These are phyloP conservation scores for Aspergillus indologenus DNA, from an alignment of 495 filamentous ascomycete genomes.

Conservation along the genomic window DNA sequence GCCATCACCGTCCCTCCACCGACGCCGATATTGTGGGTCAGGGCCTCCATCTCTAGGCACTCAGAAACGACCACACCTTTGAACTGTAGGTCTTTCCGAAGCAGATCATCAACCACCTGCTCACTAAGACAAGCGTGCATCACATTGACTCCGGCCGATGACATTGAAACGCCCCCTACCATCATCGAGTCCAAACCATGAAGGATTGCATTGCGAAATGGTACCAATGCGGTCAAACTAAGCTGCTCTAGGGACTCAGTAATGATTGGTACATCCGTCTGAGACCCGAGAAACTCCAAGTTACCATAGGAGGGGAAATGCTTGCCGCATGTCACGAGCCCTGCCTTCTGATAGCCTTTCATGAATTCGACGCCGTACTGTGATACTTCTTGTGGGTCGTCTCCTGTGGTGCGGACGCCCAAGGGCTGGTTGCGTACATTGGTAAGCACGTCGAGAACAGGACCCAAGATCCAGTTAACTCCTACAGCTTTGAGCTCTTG, in stretches of 20 bases:
- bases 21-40: conserved; percentile 89
- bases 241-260: conserved; percentile 87
- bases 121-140: conserved; percentile 91
- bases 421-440: conserved; percentile 85
- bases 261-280: conserved; percentile 83
- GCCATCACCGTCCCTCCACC: conserved; percentile 91
- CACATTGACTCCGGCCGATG: conserved; percentile 80
- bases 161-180: conserved; percentile 84
- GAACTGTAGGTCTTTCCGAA: conserved; percentile 79
- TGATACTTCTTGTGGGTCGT: conserved; percentile 87
- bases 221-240: conserved; percentile 76
- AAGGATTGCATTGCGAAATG: conserved; percentile 80
- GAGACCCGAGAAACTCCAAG: conserved; percentile 84
- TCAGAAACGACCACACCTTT: conserved; percentile 90
- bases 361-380: conserved; percentile 82
- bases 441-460: conserved; percentile 84
- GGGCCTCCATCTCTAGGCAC: conserved; percentile 91
- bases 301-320: conserved; percentile 93
- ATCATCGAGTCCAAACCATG: conserved; percentile 89
- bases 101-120: conserved; percentile 80
- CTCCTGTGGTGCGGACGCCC: conserved; percentile 76
- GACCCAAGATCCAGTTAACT: conserved; percentile 87
- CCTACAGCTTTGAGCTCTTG: conserved; percentile 82
- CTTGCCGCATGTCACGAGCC: conserved; percentile 81
- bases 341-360: conserved; percentile 85